Base-by-base conservation (phyloP, 768 basidiomycete genomes). In the Rhizopogon roseolus region DNA sequence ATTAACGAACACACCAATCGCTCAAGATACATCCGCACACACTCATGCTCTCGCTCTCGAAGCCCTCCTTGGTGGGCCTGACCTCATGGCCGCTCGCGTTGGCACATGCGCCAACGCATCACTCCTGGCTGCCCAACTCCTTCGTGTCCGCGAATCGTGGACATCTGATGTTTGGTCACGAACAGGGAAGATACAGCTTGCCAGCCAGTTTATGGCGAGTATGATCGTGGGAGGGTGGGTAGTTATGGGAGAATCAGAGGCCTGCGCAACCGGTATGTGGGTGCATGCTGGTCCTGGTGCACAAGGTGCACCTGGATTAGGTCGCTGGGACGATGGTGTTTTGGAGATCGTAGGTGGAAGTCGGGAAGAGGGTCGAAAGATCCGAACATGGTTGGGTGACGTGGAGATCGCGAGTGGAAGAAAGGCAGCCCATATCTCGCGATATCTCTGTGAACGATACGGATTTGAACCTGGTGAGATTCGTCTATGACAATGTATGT, bases 331-430 rank as follows among this genome's bases (percentile, higher is more conserved):
- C 57, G 88, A 90, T 50, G 80, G 75, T 6, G 81, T 89, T 14
- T 71, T 92, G 50, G 88, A 91, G 61, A 84, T 90, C 53, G 80
- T 93, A 19, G 88, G 85, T 38, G 88, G 90, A 0, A 84, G 81
- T 54, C 70, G 82, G 49, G 88, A 90, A 57, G 89, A 89, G 60
- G 88, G 83, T 2, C 71, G 83, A 59, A 73, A 84, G 42, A 84
- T 93, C 41, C 77, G 86, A 60, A 81, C 81, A 4, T 90, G 90
- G 88, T 72, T 93, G 6, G 91, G 90, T n/a, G 88, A 89, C 32
- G 90, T 91, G 9, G 88, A 90, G 60, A 64, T 77, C 34, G 80
- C 81, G 10, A 82, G 84, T 41, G 86, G 81, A 17, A 73, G 83
- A 55, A 79, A 83, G 42, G 72, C 79, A 2, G 88, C 86, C 6